Conservation (phyloP, 495 filamentous ascomycete genomes). For the Aeminium ludgeri region DNA sequence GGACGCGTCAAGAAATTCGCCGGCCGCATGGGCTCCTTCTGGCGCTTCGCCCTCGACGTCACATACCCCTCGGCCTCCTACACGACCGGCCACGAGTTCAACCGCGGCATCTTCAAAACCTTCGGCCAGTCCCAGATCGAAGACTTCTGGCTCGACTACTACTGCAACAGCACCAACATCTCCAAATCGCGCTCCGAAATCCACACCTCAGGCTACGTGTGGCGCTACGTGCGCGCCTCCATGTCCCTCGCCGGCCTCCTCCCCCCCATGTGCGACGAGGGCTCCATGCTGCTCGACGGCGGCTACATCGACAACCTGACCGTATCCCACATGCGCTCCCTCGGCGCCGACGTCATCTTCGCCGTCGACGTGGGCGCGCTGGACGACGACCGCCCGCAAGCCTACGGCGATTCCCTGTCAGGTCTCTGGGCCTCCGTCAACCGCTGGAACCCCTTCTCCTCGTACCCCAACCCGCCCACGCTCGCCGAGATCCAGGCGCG, state of each 20-base stretch:
- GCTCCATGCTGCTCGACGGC: slow-evolving; percentile 86
- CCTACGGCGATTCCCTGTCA: slow-evolving; percentile 85
- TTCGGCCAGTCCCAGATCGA: slow-evolving; percentile 94
- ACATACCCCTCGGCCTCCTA: slow-evolving; percentile 84
- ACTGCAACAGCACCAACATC: slow-evolving; percentile 98
- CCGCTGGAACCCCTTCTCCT: slow-evolving; percentile 89
- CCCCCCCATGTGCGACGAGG: slow-evolving; percentile 89
- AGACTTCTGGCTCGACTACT: slow-evolving; percentile 97
- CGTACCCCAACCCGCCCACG: slow-evolving; percentile 76
- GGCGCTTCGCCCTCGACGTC: slow-evolving; percentile 87
- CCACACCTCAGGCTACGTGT: slow-evolving; percentile 88
- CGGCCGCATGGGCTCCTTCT: slow-evolving; percentile 91
- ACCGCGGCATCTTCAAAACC: slow-evolving; percentile 96
- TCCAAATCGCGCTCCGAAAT: slow-evolving; percentile 74
- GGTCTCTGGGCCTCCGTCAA: slow-evolving; percentile 88
- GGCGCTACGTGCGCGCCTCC: slow-evolving; percentile 87
- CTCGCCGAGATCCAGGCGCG: slow-evolving; percentile 89
- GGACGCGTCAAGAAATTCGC: slow-evolving; percentile 93
- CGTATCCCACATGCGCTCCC: slow-evolving; percentile 87
- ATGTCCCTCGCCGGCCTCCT: slow-evolving; percentile 91
- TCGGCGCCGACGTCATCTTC: slow-evolving; percentile 87
- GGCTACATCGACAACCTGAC: slow-evolving; percentile 97
- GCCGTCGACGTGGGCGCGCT: slow-evolving; percentile 85
- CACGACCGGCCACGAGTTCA: slow-evolving; percentile 97
- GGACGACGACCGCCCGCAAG: slow-evolving; percentile 78